Base-by-base conservation (phyloP, 2,329 filamentous ascomycete species). In the Paramyrothecium roridum region DNA sequence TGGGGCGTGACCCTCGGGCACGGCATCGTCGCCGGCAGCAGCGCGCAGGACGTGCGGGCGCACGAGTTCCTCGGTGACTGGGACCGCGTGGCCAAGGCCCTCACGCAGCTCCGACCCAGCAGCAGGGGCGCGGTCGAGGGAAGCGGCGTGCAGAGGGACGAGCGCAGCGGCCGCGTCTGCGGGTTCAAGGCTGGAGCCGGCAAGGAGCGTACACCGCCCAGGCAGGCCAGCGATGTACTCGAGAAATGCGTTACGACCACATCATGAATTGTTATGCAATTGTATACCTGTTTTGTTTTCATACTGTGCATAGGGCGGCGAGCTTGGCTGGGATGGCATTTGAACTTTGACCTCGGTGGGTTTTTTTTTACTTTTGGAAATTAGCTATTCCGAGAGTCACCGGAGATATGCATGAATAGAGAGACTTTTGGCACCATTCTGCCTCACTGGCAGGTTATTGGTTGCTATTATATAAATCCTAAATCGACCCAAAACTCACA, bases 1-100 rank as follows among this genome's bases (percentile, higher is more conserved):
- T 82, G 80, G 76, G 83, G 78, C 16, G 82, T 84, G 1, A 82
- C 83, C 0, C 69, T 87, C 13, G 85, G 83, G 1, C 84, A 87
- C 61, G 83, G 84, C 0, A 48, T 85, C 20, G 64, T 69, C 2
- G 54, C 56, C 1, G 69, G 63, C 0, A 63, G 60, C 3, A 30
- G 26, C 26, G 10, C 26, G 26, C 26, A 43, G n/a, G 65, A 69
- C 26, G 68, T 72, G 2, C 73, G 83, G 21, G 76, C 75, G 0
- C 83, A 86, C 61, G 58, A 54, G 4, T 86, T 85, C 67, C 80
- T 85, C 56, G 83, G 83, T 2, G 70, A 81, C 54, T 81, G 83
- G 50, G 60, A 65, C 3, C 62, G 61, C 10, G 77, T 84, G 1
- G 64, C 67, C 2, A 70, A 70, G 54, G 70, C 71, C 20, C 57